Evolutionary conservation across 148 eudicot species (phyloP).

Genomic region (Nyssa sinensis): DNA sequence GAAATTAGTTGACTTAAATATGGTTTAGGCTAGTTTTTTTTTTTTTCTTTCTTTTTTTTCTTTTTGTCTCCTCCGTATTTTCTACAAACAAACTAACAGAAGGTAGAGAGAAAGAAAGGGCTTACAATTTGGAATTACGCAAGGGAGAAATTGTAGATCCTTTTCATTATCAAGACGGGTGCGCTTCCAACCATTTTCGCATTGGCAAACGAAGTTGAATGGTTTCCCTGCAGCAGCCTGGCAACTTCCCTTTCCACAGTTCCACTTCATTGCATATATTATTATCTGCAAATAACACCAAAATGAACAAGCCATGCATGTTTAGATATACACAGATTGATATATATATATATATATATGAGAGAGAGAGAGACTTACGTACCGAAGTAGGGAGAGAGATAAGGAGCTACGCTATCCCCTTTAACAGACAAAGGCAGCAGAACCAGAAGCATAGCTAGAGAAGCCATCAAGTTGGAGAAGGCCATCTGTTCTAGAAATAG

Average conservation of each 20-base stretch:
- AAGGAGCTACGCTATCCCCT: slow-evolving; percentile 11
- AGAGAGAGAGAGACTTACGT: not conserved
- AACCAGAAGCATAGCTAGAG: slow-evolving; percentile 10
- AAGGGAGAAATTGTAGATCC: slow-evolving; percentile 57
- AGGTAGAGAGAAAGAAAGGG: not conserved
- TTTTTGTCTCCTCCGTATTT: too few species aligned
- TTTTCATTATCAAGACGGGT: slow-evolving; percentile 42
- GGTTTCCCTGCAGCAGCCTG: slow-evolving; percentile 33
- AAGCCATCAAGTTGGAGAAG: not conserved
- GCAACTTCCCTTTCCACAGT: slow-evolving; percentile 70
- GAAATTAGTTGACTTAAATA: too few species aligned
- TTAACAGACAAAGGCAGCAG: slow-evolving; percentile 13
- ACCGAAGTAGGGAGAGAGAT: slow-evolving; percentile 12
- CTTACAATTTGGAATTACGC: slow-evolving; percentile 59
- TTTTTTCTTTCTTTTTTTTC: too few species aligned
- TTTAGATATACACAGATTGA: not conserved
- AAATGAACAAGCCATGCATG: too few species aligned
- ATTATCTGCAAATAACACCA: not conserved
- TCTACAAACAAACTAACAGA: not conserved
- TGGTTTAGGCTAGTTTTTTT: too few species aligned
- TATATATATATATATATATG: not conserved
- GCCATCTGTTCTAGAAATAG: slow-evolving; percentile 2
- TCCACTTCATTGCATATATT: slow-evolving; percentile 42
- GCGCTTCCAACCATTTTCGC: slow-evolving; percentile 58
- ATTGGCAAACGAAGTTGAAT: slow-evolving; percentile 51